Evolutionary conservation across 176 grass and related monocot species (phyloP).

Genomic region (Areca catechu): DNA sequence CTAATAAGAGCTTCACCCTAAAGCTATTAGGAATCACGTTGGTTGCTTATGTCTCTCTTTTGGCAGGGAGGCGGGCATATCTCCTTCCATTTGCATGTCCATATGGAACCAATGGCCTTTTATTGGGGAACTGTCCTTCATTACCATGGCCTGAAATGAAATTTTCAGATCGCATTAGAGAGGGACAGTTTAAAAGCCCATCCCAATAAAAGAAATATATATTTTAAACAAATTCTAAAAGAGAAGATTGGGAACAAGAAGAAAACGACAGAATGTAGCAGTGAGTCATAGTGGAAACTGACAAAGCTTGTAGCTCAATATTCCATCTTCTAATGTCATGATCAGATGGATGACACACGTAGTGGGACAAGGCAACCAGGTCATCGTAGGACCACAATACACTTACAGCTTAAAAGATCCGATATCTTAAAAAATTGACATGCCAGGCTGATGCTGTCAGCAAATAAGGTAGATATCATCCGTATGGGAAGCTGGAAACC

Average conservation of each 20-base stretch:
- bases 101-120: slow-evolving; percentile 1
- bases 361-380: not conserved
- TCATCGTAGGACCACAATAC: slow-evolving; percentile 14
- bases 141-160: slow-evolving; percentile 13
- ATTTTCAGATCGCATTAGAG: slow-evolving; percentile 1
- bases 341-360: too few species aligned
- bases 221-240: too few species aligned
- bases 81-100: not conserved
- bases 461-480: slow-evolving; percentile 6
- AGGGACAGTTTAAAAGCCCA: too few species aligned
- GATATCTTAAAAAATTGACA: not conserved
- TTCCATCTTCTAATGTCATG: too few species aligned
- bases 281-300: too few species aligned
- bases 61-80: slow-evolving; percentile 14
- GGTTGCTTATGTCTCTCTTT: not conserved
- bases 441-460: not conserved
- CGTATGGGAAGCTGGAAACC: slow-evolving; percentile 16
- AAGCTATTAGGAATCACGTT: too few species aligned
- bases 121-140: not conserved
- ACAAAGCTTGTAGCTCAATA: too few species aligned
- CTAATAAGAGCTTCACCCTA: too few species aligned
- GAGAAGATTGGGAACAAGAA: too few species aligned
- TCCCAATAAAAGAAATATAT: too few species aligned
- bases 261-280: too few species aligned
- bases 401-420: slow-evolving; percentile 8